A percentile compares a stretch with the other conserved stretches of the same genome.
These are phyloP conservation scores for Calonectria pseudoreteaudii DNA, from an alignment of 2,329 filamentous ascomycete species.

Conservation along the genomic window DNA sequence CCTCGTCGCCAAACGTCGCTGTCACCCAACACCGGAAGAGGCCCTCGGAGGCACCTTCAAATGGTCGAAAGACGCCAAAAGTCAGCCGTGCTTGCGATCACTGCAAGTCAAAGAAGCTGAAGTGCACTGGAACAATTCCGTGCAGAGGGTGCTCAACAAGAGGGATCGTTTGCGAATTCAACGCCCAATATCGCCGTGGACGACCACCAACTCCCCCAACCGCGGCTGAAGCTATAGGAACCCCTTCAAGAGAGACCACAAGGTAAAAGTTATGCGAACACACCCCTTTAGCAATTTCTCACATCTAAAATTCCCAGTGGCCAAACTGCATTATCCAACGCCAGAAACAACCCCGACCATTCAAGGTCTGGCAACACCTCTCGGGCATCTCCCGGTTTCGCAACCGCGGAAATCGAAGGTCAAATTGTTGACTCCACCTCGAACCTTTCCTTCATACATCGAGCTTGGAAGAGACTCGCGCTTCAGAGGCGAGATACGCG, in stretches of 20 bases:
- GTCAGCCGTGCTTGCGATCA: constrained; percentile 53
- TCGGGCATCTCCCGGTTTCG: constrained; percentile 45
- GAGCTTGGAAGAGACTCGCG: constrained; percentile 62
- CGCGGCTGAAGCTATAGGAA: not conserved
- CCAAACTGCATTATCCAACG: not conserved
- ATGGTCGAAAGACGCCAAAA: constrained; percentile 42
- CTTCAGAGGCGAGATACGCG: constrained; percentile 40
- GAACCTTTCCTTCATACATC: constrained; percentile 65
- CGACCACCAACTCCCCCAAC: constrained; percentile 51
- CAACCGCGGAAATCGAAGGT: constrained; percentile 56
- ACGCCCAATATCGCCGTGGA: constrained; percentile 51
- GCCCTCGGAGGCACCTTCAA: constrained; percentile 18
- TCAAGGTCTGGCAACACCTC: constrained; percentile 24
- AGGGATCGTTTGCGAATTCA: constrained; percentile 48
- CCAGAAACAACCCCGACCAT: not conserved
- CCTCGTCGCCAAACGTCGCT: constrained; percentile 21
- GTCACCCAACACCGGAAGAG: constrained; percentile 20
- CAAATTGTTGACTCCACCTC: constrained; percentile 68
- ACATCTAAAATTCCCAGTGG: not conserved
- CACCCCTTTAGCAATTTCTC: too few species aligned
- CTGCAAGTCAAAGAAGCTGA: constrained; percentile 53
- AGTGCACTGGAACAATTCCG: constrained; percentile 52
- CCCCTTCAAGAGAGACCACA: not conserved
- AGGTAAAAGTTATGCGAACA: not conserved
- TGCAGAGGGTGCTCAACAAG: constrained; percentile 48